These are phyloP conservation scores for Phanerochaete carnosa DNA, from an alignment of 768 basidiomycete species.

Conservation along the genomic window DNA sequence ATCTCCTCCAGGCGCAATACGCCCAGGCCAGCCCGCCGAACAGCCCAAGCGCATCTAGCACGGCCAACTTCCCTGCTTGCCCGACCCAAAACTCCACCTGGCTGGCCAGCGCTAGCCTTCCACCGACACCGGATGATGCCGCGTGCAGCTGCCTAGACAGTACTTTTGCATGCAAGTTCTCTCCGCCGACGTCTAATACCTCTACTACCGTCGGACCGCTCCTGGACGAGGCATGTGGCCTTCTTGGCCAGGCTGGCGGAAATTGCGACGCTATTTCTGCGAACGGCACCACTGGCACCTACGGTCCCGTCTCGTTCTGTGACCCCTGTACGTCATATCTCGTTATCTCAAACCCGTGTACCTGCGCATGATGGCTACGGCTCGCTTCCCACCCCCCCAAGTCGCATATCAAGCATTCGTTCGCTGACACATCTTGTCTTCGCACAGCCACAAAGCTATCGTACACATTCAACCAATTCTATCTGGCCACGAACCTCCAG, in stretches of 20 bases:
- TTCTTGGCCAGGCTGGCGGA: slow-evolving; percentile 58
- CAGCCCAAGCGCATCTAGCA: slow-evolving; percentile 57
- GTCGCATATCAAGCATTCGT: slow-evolving; percentile 3
- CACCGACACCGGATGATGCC: slow-evolving; percentile 77
- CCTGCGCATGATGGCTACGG: not conserved
- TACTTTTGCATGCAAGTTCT: slow-evolving; percentile 72
- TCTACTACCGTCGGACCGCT: slow-evolving; percentile 57
- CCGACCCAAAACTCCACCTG: slow-evolving; percentile 57
- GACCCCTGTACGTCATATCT: slow-evolving; percentile 57
- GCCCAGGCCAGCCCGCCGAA: slow-evolving; percentile 52
- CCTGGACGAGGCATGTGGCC: slow-evolving; percentile 63
- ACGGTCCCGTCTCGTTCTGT: slow-evolving; percentile 75
- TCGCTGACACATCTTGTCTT: not conserved
- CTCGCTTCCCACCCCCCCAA: not conserved
- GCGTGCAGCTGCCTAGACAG: slow-evolving; percentile 77
- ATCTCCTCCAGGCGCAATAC: slow-evolving; percentile 62
- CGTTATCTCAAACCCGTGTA: not conserved
- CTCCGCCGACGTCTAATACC: slow-evolving; percentile 57
- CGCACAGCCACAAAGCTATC: slow-evolving; percentile 69
- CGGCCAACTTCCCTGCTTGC: slow-evolving; percentile 53
- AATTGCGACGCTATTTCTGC: slow-evolving; percentile 69
- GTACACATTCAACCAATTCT: slow-evolving; percentile 80
- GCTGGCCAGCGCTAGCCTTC: slow-evolving; percentile 65
- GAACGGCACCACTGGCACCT: slow-evolving; percentile 70
- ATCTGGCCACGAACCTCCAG: slow-evolving; percentile 57